Conservation (phyloP, 73 alveolate genomes). For the Tetrahymena borealis region DNA sequence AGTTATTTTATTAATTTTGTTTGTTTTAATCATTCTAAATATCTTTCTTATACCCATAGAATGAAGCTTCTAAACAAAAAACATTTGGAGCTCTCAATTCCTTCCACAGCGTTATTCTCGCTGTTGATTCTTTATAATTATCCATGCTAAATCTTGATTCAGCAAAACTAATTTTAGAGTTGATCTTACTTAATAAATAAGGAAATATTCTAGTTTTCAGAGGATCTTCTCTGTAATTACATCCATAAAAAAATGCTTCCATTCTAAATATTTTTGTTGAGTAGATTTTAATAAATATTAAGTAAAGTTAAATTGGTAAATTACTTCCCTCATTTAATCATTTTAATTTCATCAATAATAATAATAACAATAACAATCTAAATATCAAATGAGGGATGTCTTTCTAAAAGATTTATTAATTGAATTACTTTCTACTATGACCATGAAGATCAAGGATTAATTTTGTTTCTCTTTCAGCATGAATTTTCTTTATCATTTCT, state of each 20-base stretch:
- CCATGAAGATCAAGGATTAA: constrained; percentile 72
- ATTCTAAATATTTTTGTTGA: neutral
- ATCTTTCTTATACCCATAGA: constrained; percentile 12
- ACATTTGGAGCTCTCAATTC: constrained; percentile 43
- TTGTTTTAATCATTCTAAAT: neutral
- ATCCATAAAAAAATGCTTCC: constrained; percentile 49
- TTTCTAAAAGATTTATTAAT: constrained; percentile 30
- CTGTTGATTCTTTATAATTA: constrained; percentile 56
- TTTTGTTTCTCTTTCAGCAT: constrained; percentile 78
- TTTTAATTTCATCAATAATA: no score
- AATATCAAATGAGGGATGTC: no score
- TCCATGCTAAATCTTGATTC: constrained; percentile 63
- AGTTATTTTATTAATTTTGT: neutral
- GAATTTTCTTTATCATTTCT: constrained; percentile 72
- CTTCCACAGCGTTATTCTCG: constrained; percentile 61
- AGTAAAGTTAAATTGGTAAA: no score
- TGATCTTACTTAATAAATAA: constrained; percentile 40
- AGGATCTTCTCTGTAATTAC: constrained; percentile 20
- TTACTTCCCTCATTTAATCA: no score
- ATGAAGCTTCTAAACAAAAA: constrained; percentile 28
- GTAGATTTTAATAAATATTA: no score
- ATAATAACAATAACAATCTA: no score
- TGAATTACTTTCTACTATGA: constrained; percentile 57
- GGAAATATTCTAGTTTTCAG: constrained; percentile 56
- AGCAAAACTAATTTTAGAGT: constrained; percentile 43